Evolutionary conservation across 192 early-diverging fungal genomes (phyloP).

Genomic region (Lobosporangium transversale): DNA sequence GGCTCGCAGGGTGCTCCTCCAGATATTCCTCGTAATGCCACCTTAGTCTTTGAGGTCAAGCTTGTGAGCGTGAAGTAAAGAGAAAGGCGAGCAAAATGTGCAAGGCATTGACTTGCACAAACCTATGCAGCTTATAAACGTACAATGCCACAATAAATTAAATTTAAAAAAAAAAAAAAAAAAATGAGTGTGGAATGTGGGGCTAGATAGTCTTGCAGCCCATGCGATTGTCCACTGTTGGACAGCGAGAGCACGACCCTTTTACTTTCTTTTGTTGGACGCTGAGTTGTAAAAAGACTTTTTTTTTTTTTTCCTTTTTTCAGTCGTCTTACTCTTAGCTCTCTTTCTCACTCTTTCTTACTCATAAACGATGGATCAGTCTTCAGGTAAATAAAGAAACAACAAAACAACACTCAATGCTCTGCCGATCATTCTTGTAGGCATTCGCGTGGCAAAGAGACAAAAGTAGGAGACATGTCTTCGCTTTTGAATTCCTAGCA

Average conservation of each 20-base stretch:
- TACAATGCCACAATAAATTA: no score
- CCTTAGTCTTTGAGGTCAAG: constrained; percentile 84
- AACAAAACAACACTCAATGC: background rate
- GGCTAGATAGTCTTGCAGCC: background rate
- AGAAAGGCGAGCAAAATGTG: background rate
- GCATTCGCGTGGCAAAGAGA: background rate
- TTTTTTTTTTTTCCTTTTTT: background rate
- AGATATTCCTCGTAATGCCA: constrained; percentile 85
- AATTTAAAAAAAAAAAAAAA: background rate
- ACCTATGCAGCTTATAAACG: no score
- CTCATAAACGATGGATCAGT: constrained; percentile 41
- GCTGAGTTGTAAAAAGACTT: constrained; percentile 21
- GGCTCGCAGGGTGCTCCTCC: constrained; percentile 71
- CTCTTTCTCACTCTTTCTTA: constrained; percentile 3
- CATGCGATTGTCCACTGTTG: constrained; percentile 3
- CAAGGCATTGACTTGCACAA: no score
- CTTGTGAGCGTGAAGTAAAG: constrained; percentile 33
- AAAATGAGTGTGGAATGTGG: background rate
- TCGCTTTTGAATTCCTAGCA: no score
- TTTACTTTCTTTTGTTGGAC: background rate
- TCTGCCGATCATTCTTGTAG: background rate
- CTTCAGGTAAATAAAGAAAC: constrained; percentile 38
- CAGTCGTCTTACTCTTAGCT: background rate
- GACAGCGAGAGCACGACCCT: constrained; percentile 1
- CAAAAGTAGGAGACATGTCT: no score